Percentiles rank a stretch among this genome's conserved stretches.
Evolutionary conservation across 306 rosid genomes (phyloP).

Genomic region (Fagus sylvatica): DNA sequence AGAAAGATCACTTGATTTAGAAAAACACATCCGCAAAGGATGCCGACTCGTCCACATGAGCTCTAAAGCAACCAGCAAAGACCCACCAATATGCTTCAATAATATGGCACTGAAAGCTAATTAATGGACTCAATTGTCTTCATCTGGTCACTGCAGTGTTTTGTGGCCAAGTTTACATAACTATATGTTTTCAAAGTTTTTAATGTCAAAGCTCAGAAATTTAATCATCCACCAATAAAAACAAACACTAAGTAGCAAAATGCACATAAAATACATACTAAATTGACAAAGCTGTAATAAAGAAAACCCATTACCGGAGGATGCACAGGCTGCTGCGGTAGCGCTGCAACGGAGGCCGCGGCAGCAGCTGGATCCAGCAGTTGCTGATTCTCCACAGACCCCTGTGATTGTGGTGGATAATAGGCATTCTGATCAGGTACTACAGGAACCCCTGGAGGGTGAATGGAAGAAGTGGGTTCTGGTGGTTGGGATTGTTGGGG

Average conservation of each 20-base stretch:
- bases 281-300: neutral
- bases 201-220: constrained; percentile 40
- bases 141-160: constrained; percentile 61
- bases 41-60: constrained; percentile 40
- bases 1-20: neutral
- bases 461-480: constrained; percentile 34
- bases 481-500: constrained; percentile 15
- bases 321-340: constrained; percentile 27
- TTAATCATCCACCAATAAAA: constrained; percentile 3
- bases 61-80: constrained; percentile 68
- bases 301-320: constrained; percentile 26
- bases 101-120: constrained; percentile 21
- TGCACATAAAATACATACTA: neutral
- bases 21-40: neutral
- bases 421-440: constrained; percentile 21
- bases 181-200: constrained; percentile 35
- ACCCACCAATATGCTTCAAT: constrained; percentile 36
- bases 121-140: constrained; percentile 37
- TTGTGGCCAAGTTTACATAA: constrained; percentile 41
- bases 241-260: neutral
- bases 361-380: constrained; percentile 11
- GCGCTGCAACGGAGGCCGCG: constrained; percentile 8
- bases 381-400: constrained; percentile 16
- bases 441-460: constrained; percentile 48
- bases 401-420: constrained; percentile 15